These are phyloP conservation scores for Chytriomyces sp. DNA, from an alignment of 192 early-diverging fungal genomes.

Conservation along the genomic window DNA sequence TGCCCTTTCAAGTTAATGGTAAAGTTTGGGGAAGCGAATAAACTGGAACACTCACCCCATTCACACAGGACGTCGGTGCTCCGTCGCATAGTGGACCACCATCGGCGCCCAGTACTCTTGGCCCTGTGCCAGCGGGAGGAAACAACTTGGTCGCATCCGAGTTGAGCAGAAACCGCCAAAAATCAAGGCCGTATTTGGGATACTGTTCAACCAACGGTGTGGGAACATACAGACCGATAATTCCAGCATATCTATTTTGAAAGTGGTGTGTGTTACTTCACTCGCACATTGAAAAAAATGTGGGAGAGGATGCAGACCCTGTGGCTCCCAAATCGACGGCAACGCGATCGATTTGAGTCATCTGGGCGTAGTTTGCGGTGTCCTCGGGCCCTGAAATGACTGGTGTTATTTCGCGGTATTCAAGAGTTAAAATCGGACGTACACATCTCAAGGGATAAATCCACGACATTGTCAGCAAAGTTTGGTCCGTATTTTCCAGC, in stretches of 20 bases:
- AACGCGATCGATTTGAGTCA: slow-evolving; percentile 19
- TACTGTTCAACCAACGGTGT: slow-evolving; percentile 13
- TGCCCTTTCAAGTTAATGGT: neutral
- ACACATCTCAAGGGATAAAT: slow-evolving; percentile 23
- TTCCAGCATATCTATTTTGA: slow-evolving; percentile 26
- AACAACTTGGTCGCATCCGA: slow-evolving; percentile 15
- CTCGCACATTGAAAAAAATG: neutral
- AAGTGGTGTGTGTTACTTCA: neutral
- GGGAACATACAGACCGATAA: slow-evolving; percentile 33
- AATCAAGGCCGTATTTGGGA: slow-evolving; percentile 27
- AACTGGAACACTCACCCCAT: slow-evolving; percentile 13
- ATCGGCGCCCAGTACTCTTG: neutral
- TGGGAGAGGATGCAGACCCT: neutral
- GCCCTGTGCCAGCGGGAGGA: slow-evolving; percentile 1
- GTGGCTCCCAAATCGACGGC: slow-evolving; percentile 17
- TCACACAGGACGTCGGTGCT: neutral
- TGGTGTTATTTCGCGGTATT: neutral
- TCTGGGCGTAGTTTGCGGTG: slow-evolving; percentile 12
- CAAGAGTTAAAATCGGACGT: neutral
- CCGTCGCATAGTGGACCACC: slow-evolving; percentile 11
- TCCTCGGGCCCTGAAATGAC: slow-evolving; percentile 15
- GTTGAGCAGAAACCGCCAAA: slow-evolving; percentile 35
- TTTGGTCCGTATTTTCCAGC: slow-evolving; percentile 6
- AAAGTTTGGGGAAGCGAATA: neutral
- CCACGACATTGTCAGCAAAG: slow-evolving; percentile 1